Base-by-base conservation (phyloP, 2,329 filamentous ascomycete genomes). In the Aspergillus tubingensis region DNA sequence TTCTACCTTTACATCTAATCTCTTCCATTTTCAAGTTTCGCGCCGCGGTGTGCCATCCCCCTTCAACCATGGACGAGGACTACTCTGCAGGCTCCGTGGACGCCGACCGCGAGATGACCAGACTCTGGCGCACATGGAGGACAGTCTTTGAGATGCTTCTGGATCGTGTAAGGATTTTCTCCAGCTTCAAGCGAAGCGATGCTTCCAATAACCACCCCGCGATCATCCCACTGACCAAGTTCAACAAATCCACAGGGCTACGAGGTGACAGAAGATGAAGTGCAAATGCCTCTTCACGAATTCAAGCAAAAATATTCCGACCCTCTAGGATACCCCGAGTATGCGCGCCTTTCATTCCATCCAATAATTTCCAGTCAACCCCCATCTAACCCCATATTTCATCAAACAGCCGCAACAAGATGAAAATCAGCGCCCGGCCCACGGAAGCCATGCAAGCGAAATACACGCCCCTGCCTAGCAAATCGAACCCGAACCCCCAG, bases 81-180 rank as follows among this genome's bases (percentile, higher is more conserved):
- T 73, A 70, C 32, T 70, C 73, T 36, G 60, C 67, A 56, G 67
- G 71, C 60, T 74, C 74, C 58, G 70, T 69, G 32, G 77, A 79
- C 38, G 74, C 75, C 58, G 72, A 76, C 61, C 73, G 72, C 66
- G 76, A 79, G 67, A 76, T 77, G 71, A 83, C 86, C 66, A 88
- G 91, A 74, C 86, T 97, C 68, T 99, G 95, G 94, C 91, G 94
- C 77, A 92, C 93, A 70, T 96, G 91, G 87, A 88, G 88, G 78
- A 99, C 95, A 8, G 88, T 92, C 52, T 92, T 96, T 78, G 91
- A 99, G 83, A 96, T 99, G 94, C 89, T 95, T 69, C 83, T 86
- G 63, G 95, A 98, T 77, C 83, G 94, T 76, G 93, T 96, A 86
- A 71, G 90, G 50, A 53, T 49, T 36, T 36, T 60, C 39, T 11